These are phyloP conservation scores for Wallacemonas collosoma DNA, from an alignment of 208 protist genomes.

Conservation along the genomic window DNA sequence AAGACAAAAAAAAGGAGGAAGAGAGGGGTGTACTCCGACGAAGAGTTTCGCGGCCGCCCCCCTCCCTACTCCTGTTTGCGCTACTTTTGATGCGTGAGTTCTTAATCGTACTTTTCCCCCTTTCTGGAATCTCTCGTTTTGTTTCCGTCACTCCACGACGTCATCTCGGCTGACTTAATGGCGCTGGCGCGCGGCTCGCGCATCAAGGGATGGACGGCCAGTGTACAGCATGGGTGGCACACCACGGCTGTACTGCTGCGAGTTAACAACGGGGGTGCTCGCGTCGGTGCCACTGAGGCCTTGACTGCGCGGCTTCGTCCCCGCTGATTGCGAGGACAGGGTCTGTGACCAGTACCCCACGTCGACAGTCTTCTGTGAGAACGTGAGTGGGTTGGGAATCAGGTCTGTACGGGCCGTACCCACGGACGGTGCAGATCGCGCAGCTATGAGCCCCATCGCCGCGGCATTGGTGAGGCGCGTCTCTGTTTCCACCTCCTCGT, in stretches of 20 bases:
- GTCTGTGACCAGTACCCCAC: background rate
- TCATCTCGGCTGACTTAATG: background rate
- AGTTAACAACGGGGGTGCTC: background rate
- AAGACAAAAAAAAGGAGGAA: too few relatives aligned
- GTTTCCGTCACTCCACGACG: too few relatives aligned
- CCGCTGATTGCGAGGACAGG: background rate
- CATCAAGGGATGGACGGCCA: background rate
- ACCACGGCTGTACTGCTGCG: conserved; percentile 3
- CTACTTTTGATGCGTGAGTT: too few relatives aligned
- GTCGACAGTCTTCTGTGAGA: background rate
- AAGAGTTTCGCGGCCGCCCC: too few relatives aligned
- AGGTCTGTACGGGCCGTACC: background rate
- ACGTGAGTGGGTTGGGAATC: background rate
- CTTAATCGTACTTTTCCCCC: too few relatives aligned
- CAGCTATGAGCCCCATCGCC: background rate
- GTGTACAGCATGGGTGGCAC: conserved; percentile 13
- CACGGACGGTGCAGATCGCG: background rate
- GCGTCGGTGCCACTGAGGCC: background rate
- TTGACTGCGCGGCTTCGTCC: background rate
- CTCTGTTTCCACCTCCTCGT: too few relatives aligned
- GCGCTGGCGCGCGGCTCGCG: background rate
- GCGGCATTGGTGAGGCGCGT: too few relatives aligned
- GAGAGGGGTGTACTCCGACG: too few relatives aligned
- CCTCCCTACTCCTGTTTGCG: too few relatives aligned
- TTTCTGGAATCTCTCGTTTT: too few relatives aligned